These are phyloP conservation scores for Phoenix roebelenii DNA, from an alignment of 176 grass and related monocot species.

Conservation along the genomic window DNA sequence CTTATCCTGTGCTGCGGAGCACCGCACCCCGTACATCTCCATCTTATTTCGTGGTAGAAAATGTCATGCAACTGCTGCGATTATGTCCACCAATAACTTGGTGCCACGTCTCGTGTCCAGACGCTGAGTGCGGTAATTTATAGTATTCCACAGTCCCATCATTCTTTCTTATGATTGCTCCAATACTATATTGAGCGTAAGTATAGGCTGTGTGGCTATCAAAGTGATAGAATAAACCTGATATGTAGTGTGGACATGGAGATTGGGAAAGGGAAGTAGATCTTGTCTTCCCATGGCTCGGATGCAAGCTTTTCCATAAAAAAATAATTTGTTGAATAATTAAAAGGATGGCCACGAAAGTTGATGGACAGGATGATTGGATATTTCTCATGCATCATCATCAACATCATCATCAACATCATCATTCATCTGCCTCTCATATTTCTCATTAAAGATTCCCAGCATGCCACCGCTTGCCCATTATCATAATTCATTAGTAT, in stretches of 20 bases:
- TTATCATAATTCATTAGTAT: too few species aligned
- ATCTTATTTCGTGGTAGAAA: too few species aligned
- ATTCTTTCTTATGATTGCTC: constrained; percentile 4
- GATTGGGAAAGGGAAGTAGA: not conserved
- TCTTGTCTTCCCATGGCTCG: not conserved
- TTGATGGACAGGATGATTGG: constrained; percentile 4
- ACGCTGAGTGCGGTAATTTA: not conserved
- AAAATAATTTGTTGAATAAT: not conserved
- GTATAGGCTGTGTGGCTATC: not conserved
- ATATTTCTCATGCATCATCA: not conserved
- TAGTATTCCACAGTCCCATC: not conserved
- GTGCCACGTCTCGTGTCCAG: not conserved
- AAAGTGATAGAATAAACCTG: not conserved
- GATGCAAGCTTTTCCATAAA: not conserved
- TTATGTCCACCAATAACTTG: not conserved
- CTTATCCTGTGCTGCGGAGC: not conserved
- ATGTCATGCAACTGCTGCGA: too few species aligned
- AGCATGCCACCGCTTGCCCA: not conserved
- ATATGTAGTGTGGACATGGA: not conserved
- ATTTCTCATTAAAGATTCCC: not conserved
- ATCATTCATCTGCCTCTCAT: not conserved
- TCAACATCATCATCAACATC: not conserved
- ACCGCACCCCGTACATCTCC: too few species aligned
- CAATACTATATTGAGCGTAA: not conserved
- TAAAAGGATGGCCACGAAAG: not conserved